Base-by-base conservation (phyloP, 2,329 filamentous ascomycete genomes). In the Alternaria brassicicola region DNA sequence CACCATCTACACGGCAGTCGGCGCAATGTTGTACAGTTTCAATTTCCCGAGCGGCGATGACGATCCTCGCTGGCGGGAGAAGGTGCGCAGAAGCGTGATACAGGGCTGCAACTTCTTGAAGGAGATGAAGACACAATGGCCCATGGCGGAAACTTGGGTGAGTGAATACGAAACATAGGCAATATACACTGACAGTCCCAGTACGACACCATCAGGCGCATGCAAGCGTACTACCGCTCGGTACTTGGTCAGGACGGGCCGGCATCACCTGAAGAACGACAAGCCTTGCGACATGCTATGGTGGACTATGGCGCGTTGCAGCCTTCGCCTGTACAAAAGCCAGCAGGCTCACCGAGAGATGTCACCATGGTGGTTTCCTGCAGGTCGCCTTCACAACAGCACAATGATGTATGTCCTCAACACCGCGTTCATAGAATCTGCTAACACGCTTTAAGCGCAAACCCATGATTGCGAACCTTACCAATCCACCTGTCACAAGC, bases 191-290 rank as follows among this genome's bases (percentile, higher is more conserved):
- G 41, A 68, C 50, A 3, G 13, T 3, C 8, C 8, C 26, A 78
- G 76, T 78, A 76, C 30, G 76, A 79, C 38, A 79, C 77, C 1
- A 78, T 79, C 63, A 78, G 78, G 53, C 76, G 76, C 57, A 79
- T 79, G 77, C 76, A 78, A 45, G 76, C 72, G 0, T 78, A 77
- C 61, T 79, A 79, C 56, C 71, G 73, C 43, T 75, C 73, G 8
- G 66, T 74, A 1, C 65, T 70, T 6, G 72, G 71, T 3, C 74
- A 78, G 56, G 76, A 72, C 23, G 71, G 62, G 0, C 68, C 74
- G 2, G 74, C 76, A 8, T 76, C 73, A 3, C 75, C 71, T 2
- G 74, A 77, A 55, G 76, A 79, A 59, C 71, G 76, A 19, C 71
- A 73, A 36, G 76, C 69, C 0, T 68, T 79, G 13, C 68, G 71